Evolutionary conservation across 2,329 filamentous ascomycete genomes (phyloP).

Genomic region (Nectriaceae sp.): DNA sequence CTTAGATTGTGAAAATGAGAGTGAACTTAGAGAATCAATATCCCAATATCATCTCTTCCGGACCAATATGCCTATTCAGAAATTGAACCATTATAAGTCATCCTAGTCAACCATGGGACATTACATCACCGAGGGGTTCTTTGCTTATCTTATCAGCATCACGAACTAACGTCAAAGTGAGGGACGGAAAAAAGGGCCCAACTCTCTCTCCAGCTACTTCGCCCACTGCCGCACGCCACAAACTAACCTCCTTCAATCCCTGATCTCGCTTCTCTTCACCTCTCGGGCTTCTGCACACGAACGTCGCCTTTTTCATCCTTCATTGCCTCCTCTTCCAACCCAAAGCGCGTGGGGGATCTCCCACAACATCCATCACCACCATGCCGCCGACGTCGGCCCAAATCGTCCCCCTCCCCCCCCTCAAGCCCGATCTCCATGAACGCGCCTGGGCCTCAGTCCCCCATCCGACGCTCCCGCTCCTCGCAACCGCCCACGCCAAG

Average conservation of each 20-base stretch:
- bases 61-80: neutral
- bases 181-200: constrained; percentile 14
- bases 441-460: constrained; percentile 86
- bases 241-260: too few species aligned
- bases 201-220: constrained; percentile 1
- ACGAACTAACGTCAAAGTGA: constrained; percentile 11
- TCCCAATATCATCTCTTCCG: neutral
- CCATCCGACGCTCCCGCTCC: constrained; percentile 82
- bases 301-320: neutral
- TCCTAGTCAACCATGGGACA: neutral
- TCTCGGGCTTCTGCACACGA: neutral
- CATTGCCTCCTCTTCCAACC: neutral
- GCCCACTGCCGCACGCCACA: too few species aligned
- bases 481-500: constrained; percentile 88
- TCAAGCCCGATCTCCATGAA: constrained; percentile 60
- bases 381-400: constrained; percentile 29
- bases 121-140: constrained; percentile 14
- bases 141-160: constrained; percentile 27
- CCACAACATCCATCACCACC: constrained; percentile 2
- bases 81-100: neutral
- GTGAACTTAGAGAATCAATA: neutral
- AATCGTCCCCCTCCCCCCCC: constrained; percentile 49
- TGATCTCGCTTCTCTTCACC: too few species aligned
- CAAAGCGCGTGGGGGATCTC: constrained; percentile 1
- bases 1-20: neutral